Evolutionary conservation across 495 filamentous ascomycete species (phyloP), one percentile per base, ranked within the genome.

Genomic region (Trichoderma erinaceum): DNA sequence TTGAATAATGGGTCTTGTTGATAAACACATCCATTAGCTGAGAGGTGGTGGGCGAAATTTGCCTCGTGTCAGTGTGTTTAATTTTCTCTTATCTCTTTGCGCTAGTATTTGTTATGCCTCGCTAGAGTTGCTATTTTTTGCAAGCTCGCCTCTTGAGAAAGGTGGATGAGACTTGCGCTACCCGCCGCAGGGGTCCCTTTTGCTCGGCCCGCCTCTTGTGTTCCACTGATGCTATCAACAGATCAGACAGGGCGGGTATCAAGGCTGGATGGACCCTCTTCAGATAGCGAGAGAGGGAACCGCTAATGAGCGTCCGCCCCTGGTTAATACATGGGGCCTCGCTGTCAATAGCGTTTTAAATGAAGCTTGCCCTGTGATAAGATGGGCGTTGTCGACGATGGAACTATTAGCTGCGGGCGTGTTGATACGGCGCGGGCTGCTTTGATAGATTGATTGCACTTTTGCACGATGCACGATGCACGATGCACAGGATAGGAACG

Each of bases 11-110:
- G 56, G 56, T 21, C 56, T 61, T 18, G 8, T 13, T 61, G 23
- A 5, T 18, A 7, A 18, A 18, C n/a, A 7, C 46, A 6, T 50
- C 10, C 56, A 61, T 29, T 8, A 18, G 56, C 16, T 27, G 25
- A 18, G 56, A 61, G 56, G 56, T 25, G 56, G 56, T 61, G 56
- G 56, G 56, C 27, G 56, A 32, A 21, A 38, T 38, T 38, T 38
- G 35, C 35, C 35, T 38, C 35, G 35, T 38, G 35, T 61, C 56
- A 29, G 56, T 25, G 27, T 3, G 4, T 52, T 23, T 18, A 6
- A 18, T 16, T 61, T 32, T 18, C 16, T 21, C 56, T 61, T 61
- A 61, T 61, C 56, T 61, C 25, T 52, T 3, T 27, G 56, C 56
- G 56, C 56, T 61, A 61, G 8, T 27, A 32, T 32, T 11, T 16